A percentile compares a stretch with the other conserved stretches of the same genome.
phyloP scores from a whole-genome alignment of 495 filamentous ascomycete genomes.

The Viridothelium virens region DNA sequence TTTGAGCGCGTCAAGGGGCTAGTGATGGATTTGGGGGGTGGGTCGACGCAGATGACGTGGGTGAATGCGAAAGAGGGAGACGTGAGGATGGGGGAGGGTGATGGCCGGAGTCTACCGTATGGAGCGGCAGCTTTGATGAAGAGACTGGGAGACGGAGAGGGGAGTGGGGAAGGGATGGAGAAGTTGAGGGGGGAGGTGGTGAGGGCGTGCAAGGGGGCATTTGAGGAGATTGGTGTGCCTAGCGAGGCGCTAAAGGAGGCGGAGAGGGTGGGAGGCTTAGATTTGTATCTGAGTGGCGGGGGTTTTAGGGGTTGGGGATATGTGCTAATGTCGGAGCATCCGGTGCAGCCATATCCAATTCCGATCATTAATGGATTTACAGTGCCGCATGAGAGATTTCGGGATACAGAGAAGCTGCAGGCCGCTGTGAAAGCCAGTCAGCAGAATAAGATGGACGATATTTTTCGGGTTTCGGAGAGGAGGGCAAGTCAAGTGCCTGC shows the following conservation, averaged over 20 bases:
- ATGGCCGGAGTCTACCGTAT: constrained; percentile 61
- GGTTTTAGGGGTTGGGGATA: constrained; percentile 90
- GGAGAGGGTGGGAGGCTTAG: constrained; percentile 49
- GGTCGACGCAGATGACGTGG: constrained; percentile 86
- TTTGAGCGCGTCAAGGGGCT: constrained; percentile 59
- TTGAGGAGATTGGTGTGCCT: constrained; percentile 50
- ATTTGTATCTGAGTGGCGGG: constrained; percentile 80
- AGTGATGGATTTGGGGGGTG: constrained; percentile 84
- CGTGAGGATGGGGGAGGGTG: constrained; percentile 44
- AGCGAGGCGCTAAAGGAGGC: constrained; percentile 39
- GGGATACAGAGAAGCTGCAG: constrained; percentile 46
- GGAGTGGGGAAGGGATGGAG: constrained; percentile 50
- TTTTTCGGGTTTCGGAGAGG: constrained; percentile 78
- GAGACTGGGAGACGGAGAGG: constrained; percentile 40
- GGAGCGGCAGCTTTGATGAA: constrained; percentile 75
- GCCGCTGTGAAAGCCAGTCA: constrained; percentile 38
- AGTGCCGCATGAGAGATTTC: constrained; percentile 53
- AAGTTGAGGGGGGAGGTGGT: constrained; percentile 51
- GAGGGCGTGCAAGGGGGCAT: constrained; percentile 52
- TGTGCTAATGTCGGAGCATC: constrained; percentile 62
- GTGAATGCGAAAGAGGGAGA: constrained; percentile 51
- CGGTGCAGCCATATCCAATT: constrained; percentile 69
- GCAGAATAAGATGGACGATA: constrained; percentile 38
- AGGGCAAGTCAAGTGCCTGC: constrained; percentile 76
- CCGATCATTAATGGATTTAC: constrained; percentile 77